Conservation (phyloP, 1,284 basidiomycete species). For the Cryptococcus sp. region DNA sequence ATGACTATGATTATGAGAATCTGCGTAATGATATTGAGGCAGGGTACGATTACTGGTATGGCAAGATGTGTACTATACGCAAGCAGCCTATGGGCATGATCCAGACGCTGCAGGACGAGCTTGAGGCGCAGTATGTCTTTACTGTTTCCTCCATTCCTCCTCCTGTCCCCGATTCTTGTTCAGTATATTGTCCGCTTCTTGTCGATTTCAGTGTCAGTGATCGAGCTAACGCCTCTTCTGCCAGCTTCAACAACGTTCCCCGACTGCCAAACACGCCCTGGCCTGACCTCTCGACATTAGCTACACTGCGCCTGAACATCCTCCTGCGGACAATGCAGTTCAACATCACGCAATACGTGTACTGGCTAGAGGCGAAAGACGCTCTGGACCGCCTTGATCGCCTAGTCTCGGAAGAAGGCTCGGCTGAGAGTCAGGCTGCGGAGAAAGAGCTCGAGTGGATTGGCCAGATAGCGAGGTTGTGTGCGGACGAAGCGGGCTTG, state of each 20-base stretch:
- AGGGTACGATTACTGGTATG: slow-evolving; percentile 10
- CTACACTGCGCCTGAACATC: slow-evolving; percentile 1
- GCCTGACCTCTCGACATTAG: background rate
- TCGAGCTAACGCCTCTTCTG: background rate
- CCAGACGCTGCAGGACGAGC: slow-evolving; percentile 12
- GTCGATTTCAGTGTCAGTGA: background rate
- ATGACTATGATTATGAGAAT: background rate
- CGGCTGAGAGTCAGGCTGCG: background rate
- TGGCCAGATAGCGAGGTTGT: slow-evolving; percentile 3
- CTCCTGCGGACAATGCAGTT: slow-evolving; percentile 4
- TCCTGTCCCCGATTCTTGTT: background rate
- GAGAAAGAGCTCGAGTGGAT: slow-evolving; percentile 8
- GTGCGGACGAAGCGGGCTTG: slow-evolving; percentile 3
- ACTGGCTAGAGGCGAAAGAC: slow-evolving; percentile 11
- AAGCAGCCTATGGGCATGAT: background rate
- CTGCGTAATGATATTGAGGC: slow-evolving; percentile 6
- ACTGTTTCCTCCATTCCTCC: background rate
- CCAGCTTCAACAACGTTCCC: slow-evolving; percentile 12
- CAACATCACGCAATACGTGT: slow-evolving; percentile 8
- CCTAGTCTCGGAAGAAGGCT: background rate
- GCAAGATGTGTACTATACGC: slow-evolving; percentile 9
- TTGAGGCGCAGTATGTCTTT: slow-evolving; percentile 9
- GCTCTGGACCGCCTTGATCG: slow-evolving; percentile 9
- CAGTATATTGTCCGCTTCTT: background rate
- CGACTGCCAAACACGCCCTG: background rate